Percentiles rank a stretch among this genome's conserved stretches.
Evolutionary conservation across 257 asterid species (phyloP).

Genomic region (Solanum pinnatisectum): DNA sequence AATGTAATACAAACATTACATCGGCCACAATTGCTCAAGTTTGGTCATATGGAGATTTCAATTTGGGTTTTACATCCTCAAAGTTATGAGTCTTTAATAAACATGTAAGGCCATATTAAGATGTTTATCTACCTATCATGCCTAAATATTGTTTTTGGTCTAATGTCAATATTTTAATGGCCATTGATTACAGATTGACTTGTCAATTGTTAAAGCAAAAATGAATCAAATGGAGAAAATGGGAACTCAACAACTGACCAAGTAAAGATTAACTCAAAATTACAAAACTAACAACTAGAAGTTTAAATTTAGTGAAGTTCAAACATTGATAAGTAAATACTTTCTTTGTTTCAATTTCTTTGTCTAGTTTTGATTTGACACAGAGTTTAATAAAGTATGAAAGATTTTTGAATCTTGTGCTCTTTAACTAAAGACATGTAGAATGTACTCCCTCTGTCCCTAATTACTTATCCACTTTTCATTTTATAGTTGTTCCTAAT

Average conservation of each 20-base stretch:
- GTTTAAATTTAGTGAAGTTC: not conserved
- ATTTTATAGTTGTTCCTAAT: too few species aligned
- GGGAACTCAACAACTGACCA: not conserved
- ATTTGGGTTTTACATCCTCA: too few species aligned
- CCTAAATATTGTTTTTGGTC: not conserved
- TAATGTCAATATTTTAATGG: not conserved
- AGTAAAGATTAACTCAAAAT: not conserved
- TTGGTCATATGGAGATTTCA: not conserved
- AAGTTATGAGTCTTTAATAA: not conserved
- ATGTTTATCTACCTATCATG: not conserved
- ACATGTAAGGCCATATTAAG: not conserved
- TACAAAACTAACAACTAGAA: not conserved
- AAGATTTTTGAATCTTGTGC: too few species aligned
- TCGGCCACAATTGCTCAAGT: not conserved
- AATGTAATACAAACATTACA: not conserved
- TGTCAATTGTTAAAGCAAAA: not conserved
- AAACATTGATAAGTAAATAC: not conserved
- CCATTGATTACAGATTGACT: not conserved
- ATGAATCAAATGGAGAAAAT: not conserved
- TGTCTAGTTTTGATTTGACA: too few species aligned
- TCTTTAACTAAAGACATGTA: not conserved
- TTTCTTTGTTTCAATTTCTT: rapidly evolving
- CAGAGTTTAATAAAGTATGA: rapidly evolving
- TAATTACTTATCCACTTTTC: too few species aligned
- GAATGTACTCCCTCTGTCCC: not conserved